Percentiles rank a stretch among this genome's conserved stretches.
Evolutionary conservation across 75 land plant species (phyloP).

Genomic region (Pinus tabuliformis): DNA sequence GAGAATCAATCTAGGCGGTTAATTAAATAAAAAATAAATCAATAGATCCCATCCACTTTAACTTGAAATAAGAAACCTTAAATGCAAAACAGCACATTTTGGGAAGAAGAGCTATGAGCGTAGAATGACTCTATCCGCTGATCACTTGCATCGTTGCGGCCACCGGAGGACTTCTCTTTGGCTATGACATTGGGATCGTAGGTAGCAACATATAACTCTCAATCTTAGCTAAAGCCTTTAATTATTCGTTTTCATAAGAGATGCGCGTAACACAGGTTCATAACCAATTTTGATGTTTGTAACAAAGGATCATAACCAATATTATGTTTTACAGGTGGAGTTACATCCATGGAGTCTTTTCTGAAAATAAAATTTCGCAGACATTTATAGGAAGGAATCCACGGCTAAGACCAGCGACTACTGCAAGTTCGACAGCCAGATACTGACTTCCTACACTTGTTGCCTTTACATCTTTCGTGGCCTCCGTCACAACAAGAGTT

Average conservation of each 20-base stretch:
- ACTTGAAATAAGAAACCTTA: no score
- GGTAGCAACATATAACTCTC: neutral
- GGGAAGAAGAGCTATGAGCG: conserved; percentile 16
- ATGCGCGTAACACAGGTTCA: no score
- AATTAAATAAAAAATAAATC: no score
- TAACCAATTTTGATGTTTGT: no score
- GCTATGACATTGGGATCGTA: conserved; percentile 30
- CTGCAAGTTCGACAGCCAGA: conserved; percentile 41
- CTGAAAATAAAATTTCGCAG: conserved; percentile 16
- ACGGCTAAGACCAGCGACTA: conserved; percentile 13
- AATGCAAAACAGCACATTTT: no score
- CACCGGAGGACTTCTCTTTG: conserved; percentile 33
- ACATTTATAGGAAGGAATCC: conserved; percentile 4
- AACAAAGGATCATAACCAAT: no score
- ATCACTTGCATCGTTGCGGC: conserved; percentile 35
- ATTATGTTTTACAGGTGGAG: conserved; percentile 32
- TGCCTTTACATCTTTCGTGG: conserved; percentile 32
- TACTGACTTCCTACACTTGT: conserved; percentile 35
- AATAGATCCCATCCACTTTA: no score
- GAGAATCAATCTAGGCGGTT: no score
- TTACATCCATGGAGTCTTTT: conserved; percentile 27
- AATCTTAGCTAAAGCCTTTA: no score
- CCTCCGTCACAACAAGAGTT: conserved; percentile 15
- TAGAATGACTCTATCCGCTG: conserved; percentile 11
- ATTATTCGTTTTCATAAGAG: no score